Evolutionary conservation across 495 filamentous ascomycete species (phyloP).

Genomic region (Aspergillus carlsbadensis): DNA sequence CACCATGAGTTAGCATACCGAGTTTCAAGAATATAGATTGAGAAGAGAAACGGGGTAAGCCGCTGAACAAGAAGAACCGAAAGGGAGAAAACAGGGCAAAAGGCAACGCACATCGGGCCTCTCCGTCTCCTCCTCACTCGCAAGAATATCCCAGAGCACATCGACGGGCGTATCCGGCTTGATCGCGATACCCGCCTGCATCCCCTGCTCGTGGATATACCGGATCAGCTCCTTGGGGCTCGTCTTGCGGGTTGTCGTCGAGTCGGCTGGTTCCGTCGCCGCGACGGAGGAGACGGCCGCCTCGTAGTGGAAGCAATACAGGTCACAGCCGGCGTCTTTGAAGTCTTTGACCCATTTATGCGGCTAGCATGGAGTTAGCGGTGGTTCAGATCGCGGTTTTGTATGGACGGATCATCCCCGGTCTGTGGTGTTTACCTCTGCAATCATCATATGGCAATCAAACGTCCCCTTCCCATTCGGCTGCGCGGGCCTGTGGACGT

Average conservation of each 20-base stretch:
- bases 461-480: constrained; percentile 81
- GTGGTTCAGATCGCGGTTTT: too few species aligned
- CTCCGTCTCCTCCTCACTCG: constrained; percentile 66
- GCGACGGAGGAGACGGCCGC: constrained; percentile 84
- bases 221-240: constrained; percentile 80
- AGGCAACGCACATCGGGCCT: constrained; percentile 77
- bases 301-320: constrained; percentile 99
- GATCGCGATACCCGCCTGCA: constrained; percentile 92
- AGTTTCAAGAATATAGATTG: too few species aligned
- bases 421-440: constrained; percentile 67
- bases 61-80: too few species aligned
- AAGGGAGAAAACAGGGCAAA: background rate
- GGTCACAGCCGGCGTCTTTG: constrained; percentile 87
- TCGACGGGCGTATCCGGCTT: constrained; percentile 90
- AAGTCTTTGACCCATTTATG: constrained; percentile 98
- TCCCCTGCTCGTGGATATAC: constrained; percentile 83
- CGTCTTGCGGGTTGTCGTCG: constrained; percentile 62
- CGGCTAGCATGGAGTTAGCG: too few species aligned
- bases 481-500: constrained; percentile 64
- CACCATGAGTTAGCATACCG: too few species aligned
- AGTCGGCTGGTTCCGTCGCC: constrained; percentile 71
- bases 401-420: too few species aligned
- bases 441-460: constrained; percentile 99
- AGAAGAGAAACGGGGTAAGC: background rate
- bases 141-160: constrained; percentile 87